Evolutionary conservation across 345 rosid species (phyloP).

Genomic region (Capsella bursapastoris): DNA sequence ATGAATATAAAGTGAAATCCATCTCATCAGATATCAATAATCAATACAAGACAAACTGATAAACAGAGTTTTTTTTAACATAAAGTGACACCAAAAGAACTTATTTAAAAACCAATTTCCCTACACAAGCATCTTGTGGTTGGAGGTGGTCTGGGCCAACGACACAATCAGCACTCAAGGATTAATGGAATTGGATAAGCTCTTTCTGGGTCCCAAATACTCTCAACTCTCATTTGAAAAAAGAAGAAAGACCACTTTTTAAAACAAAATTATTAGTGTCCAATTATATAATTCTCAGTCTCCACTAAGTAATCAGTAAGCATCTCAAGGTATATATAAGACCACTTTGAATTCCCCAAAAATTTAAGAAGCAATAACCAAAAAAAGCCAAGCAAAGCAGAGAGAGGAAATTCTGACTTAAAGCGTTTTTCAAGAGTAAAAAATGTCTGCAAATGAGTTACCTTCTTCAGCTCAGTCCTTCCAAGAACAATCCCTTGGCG

Average conservation of each 20-base stretch:
- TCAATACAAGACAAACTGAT: constrained; percentile 11
- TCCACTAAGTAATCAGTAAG: constrained; percentile 10
- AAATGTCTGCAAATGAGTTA: constrained; percentile 32
- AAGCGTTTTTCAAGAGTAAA: constrained; percentile 12
- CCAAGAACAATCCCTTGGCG: constrained; percentile 36
- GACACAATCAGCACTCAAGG: constrained; percentile 33
- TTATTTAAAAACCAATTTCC: constrained; percentile 20
- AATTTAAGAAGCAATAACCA: constrained; percentile 15
- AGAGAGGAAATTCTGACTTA: constrained; percentile 17
- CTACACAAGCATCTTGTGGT: constrained; percentile 17
- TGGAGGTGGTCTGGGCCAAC: constrained; percentile 25
- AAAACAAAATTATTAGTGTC: constrained; percentile 18
- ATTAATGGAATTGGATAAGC: constrained; percentile 22
- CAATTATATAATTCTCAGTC: constrained; percentile 24
- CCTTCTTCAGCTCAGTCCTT: constrained; percentile 41
- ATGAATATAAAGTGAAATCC: constrained; percentile 3
- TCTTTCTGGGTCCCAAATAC: constrained; percentile 36
- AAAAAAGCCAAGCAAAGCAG: constrained; percentile 38
- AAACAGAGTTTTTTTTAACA: not conserved
- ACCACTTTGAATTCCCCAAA: constrained; percentile 21
- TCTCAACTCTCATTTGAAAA: constrained; percentile 25
- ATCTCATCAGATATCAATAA: not conserved
- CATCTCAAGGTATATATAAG: constrained; percentile 31
- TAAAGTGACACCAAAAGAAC: constrained; percentile 22
- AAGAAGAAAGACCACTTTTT: constrained; percentile 8